Evolutionary conservation across 208 protist genomes (phyloP).

Genomic region (Angomonas ambiguus): DNA sequence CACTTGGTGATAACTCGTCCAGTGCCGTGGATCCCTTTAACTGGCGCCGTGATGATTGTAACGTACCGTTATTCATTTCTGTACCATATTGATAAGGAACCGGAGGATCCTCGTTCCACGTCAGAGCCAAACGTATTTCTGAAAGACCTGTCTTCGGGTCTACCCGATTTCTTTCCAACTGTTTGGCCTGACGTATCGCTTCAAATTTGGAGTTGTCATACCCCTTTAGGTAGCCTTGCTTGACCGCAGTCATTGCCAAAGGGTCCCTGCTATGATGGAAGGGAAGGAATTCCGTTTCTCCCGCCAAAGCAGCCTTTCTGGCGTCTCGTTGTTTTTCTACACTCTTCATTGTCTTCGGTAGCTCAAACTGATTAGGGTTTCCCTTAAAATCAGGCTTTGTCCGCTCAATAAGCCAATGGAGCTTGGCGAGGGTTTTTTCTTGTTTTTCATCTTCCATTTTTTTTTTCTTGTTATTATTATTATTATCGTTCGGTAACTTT

Average conservation of each 20-base stretch:
- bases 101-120: conserved; percentile 44
- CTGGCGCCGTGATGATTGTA: too few species aligned
- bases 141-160: conserved; percentile 54
- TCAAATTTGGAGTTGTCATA: conserved; percentile 26
- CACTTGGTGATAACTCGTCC: too few species aligned
- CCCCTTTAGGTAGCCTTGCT: conserved; percentile 40
- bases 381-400: conserved; percentile 71
- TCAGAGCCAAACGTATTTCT: conserved; percentile 64
- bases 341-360: conserved; percentile 48
- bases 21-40: too few species aligned
- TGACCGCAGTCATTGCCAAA: conserved; percentile 51
- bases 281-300: conserved; percentile 55
- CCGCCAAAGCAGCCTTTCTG: conserved; percentile 24
- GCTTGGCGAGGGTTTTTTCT: conserved; percentile 54
- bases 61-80: too few species aligned
- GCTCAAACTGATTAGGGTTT: conserved; percentile 71
- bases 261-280: conserved; percentile 42
- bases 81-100: not conserved
- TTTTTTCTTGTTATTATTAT: conserved; percentile 16
- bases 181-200: not conserved
- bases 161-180: conserved; percentile 33
- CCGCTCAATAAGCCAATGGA: conserved; percentile 75
- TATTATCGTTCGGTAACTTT: too few species aligned
- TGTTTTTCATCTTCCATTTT: conserved; percentile 33
- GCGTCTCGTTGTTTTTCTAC: conserved; percentile 40